Evolutionary conservation across 164 flowering plant species (phyloP).

Genomic region (Berberis vulgaris): DNA sequence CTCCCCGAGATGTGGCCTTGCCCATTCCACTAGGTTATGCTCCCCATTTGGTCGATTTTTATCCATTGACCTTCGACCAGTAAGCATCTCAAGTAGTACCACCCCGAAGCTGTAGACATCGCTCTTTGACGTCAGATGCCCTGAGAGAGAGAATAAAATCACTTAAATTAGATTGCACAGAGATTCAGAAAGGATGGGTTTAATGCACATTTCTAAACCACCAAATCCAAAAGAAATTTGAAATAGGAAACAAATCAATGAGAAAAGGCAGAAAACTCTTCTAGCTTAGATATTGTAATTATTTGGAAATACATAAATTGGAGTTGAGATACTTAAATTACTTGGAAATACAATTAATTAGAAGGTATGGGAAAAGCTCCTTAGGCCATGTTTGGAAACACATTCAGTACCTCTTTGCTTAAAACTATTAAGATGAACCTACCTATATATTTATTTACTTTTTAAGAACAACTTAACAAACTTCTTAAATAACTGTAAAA

Average conservation of each 20-base stretch:
- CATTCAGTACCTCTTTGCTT: too few species aligned
- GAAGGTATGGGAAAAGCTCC: too few species aligned
- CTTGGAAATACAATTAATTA: too few species aligned
- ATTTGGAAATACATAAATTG: too few species aligned
- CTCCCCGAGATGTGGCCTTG: constrained; percentile 42
- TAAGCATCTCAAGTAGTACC: constrained; percentile 42
- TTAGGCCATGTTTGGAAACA: too few species aligned
- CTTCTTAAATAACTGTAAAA: too few species aligned
- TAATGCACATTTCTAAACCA: not conserved
- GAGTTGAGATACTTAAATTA: too few species aligned
- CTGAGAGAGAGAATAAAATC: constrained; percentile 12
- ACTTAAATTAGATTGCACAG: not conserved
- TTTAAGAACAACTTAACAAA: too few species aligned
- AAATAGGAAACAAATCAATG: not conserved
- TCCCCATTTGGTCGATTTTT: constrained; percentile 49
- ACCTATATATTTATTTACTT: too few species aligned
- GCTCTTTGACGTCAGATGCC: constrained; percentile 45
- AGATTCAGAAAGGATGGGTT: not conserved
- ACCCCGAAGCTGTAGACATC: constrained; percentile 54
- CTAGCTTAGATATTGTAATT: too few species aligned
- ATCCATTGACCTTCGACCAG: constrained; percentile 53
- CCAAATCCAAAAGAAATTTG: not conserved
- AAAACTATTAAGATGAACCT: too few species aligned
- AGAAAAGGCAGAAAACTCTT: too few species aligned
- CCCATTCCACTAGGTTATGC: constrained; percentile 53